Conservation (phyloP, 192 early-diverging fungal species). For the Haplosporangium gracile region DNA sequence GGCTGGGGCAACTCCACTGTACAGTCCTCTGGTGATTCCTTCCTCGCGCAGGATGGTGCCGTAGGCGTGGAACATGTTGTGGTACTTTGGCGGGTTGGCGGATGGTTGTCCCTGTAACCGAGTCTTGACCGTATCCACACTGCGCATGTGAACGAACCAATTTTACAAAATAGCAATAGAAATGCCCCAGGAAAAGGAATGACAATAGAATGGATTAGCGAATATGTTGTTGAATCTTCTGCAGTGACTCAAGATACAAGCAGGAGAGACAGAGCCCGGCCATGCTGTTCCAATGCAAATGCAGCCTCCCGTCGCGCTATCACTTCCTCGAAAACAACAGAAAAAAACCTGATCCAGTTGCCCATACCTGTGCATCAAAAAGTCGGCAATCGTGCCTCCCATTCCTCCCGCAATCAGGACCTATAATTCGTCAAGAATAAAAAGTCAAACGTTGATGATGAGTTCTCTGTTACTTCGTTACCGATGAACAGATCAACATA, state of each 20-base stretch:
- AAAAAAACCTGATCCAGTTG: neutral
- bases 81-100: conserved; percentile 60
- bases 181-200: neutral
- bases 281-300: too few species aligned
- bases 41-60: conserved; percentile 66
- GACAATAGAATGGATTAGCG: neutral
- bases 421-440: conserved; percentile 19
- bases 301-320: neutral
- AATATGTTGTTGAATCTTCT: neutral
- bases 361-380: conserved; percentile 68
- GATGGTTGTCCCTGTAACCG: conserved; percentile 68
- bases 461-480: too few species aligned
- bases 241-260: neutral
- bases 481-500: neutral
- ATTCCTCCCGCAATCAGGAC: conserved; percentile 65
- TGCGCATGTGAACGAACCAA: neutral
- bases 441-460: neutral
- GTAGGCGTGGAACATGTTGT: conserved; percentile 71
- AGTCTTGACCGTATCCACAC: conserved; percentile 70
- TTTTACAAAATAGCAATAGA: neutral
- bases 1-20: conserved; percentile 69
- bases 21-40: conserved; percentile 63
- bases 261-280: neutral
- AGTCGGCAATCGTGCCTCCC: conserved; percentile 59
- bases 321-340: too few species aligned